Evolutionary conservation across 805 yeast species (phyloP).

Genomic region (Saturnispora gosingensis): DNA sequence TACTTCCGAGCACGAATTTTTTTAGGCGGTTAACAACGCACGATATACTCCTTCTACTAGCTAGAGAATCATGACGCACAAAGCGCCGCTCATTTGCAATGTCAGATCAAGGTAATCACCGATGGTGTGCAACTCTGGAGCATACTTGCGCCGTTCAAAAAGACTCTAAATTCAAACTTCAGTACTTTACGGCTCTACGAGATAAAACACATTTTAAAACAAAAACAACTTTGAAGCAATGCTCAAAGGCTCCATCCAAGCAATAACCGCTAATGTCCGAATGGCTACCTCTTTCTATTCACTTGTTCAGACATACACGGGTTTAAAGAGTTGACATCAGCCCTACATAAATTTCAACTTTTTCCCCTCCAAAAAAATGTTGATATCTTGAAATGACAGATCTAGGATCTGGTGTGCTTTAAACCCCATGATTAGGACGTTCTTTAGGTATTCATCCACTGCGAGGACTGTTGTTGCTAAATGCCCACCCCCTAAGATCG

Average conservation of each 20-base stretch:
- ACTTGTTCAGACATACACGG: neutral
- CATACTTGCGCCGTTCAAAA: too few species aligned
- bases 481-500: constrained; percentile 44
- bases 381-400: neutral
- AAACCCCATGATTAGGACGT: neutral
- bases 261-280: neutral
- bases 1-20: too few species aligned
- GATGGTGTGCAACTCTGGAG: too few species aligned
- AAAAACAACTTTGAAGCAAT: too few species aligned
- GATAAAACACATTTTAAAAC: too few species aligned
- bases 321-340: neutral
- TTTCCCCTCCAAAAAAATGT: neutral
- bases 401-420: neutral
- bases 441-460: neutral
- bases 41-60: too few species aligned
- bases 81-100: too few species aligned
- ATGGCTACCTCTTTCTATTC: neutral
- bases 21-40: too few species aligned
- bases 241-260: neutral
- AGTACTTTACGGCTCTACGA: too few species aligned
- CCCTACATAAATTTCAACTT: neutral
- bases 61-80: too few species aligned
- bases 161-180: too few species aligned
- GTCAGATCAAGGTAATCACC: too few species aligned
- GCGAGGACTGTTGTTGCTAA: neutral